Evolutionary conservation across 805 yeast genomes (phyloP), one percentile per base, ranked within the genome.

Genomic region (Dipodascopsis uninucleata): DNA sequence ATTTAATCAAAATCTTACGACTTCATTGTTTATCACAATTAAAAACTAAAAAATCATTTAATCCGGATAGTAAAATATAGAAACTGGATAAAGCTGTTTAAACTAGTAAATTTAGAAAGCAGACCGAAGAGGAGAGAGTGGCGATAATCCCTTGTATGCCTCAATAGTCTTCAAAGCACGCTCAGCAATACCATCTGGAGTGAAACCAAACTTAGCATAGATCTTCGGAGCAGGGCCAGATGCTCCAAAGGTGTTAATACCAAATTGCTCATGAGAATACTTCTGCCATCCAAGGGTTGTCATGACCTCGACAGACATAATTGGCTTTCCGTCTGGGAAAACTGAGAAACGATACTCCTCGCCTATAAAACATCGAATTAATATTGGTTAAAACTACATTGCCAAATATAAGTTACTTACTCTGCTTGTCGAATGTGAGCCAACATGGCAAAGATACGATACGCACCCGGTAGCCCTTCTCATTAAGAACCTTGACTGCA

Each of bases 261-360:
- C 96, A 62, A 90, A 86, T 70, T 88, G 95, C 75, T 85, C 94
- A 74, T 93, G 98, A 49, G 97, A 79, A 76, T 88, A 93, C 71
- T 81, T 85, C 61, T 82, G 74, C 98, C 98, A 93, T 47, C 96
- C 96, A 60, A 77, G 73, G 43, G 96, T 80, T 45, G 95, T 70
- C 80, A 87, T 75, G 41, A 88, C 97, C 79, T 93, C 98, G 56
- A 90, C 85, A 45, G 96, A 86, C 70, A 93, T 56, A 65, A 86
- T 81, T 68, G 97, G 97, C 45, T 85, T 79, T 62, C 93, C 94
- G 66, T 89, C 94, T 66, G 98, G 98, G 70, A 93, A 76, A 52
- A 93, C 94, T 45, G 86, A 75, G 62, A 85, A 75, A 71, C 73
- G 75, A 77, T 93, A 93, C 62, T 82, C 90, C 57, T 71, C 64